phyloP scores from a whole-genome alignment of 2,329 filamentous ascomycete species.

The Rhynchosporium secalis region DNA sequence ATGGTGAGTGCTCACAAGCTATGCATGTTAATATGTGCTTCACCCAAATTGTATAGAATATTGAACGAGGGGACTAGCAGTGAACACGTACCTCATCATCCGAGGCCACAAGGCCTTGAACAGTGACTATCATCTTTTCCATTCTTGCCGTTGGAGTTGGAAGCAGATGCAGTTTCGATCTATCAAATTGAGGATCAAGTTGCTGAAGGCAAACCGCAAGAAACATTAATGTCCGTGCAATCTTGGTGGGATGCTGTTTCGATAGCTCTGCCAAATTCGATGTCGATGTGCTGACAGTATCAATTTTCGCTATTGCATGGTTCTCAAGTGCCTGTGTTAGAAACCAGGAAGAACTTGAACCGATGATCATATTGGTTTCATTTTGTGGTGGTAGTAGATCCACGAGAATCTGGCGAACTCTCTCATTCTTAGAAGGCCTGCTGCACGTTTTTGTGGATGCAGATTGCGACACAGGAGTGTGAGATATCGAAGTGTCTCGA shows the following conservation, averaged over 20 bases:
- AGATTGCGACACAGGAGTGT: slow-evolving; percentile 29
- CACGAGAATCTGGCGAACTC: slow-evolving; percentile 33
- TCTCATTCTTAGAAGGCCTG: slow-evolving; percentile 32
- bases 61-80: too few relatives aligned
- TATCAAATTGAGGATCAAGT: slow-evolving; percentile 32
- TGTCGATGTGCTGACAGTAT: slow-evolving; percentile 11
- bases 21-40: too few relatives aligned
- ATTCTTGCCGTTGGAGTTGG: slow-evolving; percentile 32
- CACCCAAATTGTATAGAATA: too few relatives aligned
- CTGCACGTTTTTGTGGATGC: slow-evolving; percentile 25
- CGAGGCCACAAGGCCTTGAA: slow-evolving; percentile 43
- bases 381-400: slow-evolving; percentile 37
- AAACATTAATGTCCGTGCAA: slow-evolving; percentile 35
- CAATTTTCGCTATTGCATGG: slow-evolving; percentile 12
- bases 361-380: slow-evolving; percentile 32
- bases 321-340: slow-evolving; percentile 31
- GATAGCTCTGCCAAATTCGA: slow-evolving; percentile 32
- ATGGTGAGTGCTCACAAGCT: slow-evolving; percentile 48
- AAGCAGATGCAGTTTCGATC: slow-evolving; percentile 25
- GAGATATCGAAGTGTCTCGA: slow-evolving; percentile 26
- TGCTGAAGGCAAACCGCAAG: slow-evolving; percentile 38
- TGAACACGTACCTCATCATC: slow-evolving; percentile 43
- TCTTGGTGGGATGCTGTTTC: slow-evolving; percentile 32
- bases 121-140: slow-evolving; percentile 33
- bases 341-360: slow-evolving; percentile 33